Conservation (phyloP, 108 stramenopile species). For the Cyclostephanos tholiformis region DNA sequence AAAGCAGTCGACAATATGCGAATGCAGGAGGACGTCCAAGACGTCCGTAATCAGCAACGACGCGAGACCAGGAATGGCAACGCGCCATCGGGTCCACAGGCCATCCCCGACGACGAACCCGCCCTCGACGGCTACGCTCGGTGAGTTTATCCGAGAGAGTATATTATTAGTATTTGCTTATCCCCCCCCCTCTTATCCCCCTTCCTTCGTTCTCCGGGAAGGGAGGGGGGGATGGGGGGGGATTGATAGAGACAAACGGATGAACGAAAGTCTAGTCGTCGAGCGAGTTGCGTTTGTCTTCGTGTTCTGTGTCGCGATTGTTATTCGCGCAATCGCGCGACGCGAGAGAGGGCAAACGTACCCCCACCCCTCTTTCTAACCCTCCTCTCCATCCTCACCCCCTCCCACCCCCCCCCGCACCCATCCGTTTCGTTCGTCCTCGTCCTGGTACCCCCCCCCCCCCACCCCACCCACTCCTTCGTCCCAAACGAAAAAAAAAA, state of each 20-base stretch:
- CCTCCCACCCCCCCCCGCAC: background rate
- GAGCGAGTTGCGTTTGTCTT: no score
- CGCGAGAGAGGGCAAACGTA: no score
- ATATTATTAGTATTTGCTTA: background rate
- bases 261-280: no score
- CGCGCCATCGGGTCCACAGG: slow-evolving; percentile 21
- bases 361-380: background rate
- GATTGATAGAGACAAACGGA: no score
- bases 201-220: slow-evolving; percentile 8
- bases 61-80: background rate
- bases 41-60: slow-evolving; percentile 14
- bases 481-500: slow-evolving; percentile 30
- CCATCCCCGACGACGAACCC: slow-evolving; percentile 73
- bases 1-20: slow-evolving; percentile 35
- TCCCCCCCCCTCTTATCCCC: background rate
- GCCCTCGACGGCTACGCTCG: slow-evolving; percentile 82
- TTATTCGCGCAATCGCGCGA: no score
- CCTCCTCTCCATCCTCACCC: background rate
- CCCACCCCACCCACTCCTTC: background rate
- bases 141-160: slow-evolving; percentile 43
- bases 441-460: no score
- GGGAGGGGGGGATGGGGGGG: background rate
- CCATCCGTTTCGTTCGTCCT: background rate
- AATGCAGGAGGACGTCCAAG: slow-evolving; percentile 44
- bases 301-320: no score